phyloP scores from a whole-genome alignment of 2,329 filamentous ascomycete genomes.

The Exophiala bonariae region DNA sequence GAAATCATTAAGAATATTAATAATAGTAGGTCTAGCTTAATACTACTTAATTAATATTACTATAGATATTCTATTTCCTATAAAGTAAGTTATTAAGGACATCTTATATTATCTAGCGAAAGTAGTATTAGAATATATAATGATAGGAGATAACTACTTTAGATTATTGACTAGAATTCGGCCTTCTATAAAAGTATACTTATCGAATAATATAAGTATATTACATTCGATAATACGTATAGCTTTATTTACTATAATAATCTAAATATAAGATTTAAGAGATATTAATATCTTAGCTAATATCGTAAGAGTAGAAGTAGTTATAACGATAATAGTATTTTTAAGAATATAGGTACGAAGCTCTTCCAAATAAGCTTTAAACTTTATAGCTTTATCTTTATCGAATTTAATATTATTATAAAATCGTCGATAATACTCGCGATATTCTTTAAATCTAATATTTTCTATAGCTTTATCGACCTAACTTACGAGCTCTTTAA shows the following conservation, averaged over 20 bases:
- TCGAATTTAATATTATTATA: not conserved
- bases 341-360: not conserved
- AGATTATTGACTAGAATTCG: not conserved
- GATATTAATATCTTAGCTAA: too few relatives aligned
- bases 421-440: not conserved
- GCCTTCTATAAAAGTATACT: not conserved
- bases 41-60: not conserved
- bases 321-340: not conserved
- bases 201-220: not conserved
- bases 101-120: too few relatives aligned
- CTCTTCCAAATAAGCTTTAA: not conserved
- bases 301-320: too few relatives aligned
- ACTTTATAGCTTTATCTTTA: not conserved
- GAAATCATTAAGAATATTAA: not conserved
- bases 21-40: not conserved
- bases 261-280: too few relatives aligned
- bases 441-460: not conserved
- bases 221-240: not conserved
- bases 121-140: constrained; percentile 1
- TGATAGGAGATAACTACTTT: not conserved
- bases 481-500: not conserved
- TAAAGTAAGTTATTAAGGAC: too few relatives aligned
- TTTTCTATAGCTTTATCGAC: not conserved
- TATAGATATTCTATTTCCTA: not conserved
- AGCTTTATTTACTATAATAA: not conserved